phyloP scores from a whole-genome alignment of 768 basidiomycete genomes.

The Naganishia onofrii region DNA sequence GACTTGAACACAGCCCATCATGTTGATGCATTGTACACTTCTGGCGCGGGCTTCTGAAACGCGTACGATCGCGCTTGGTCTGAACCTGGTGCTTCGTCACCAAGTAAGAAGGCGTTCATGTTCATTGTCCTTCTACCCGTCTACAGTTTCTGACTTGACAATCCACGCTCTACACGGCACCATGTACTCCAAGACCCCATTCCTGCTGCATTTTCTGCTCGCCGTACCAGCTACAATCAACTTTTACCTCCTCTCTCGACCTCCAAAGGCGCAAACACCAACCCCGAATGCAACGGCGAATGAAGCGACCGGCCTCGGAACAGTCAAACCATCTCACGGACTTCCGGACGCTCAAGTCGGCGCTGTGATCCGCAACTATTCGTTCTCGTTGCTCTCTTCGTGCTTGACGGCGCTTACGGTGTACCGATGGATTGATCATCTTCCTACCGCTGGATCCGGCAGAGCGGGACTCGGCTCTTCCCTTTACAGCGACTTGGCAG shows the following conservation, averaged over 20 bases:
- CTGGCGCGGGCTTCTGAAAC: not conserved
- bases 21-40: not conserved
- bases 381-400: slow-evolving; percentile 22
- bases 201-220: slow-evolving; percentile 26
- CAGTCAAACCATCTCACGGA: not conserved
- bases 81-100: slow-evolving; percentile 1
- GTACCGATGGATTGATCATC: slow-evolving; percentile 10
- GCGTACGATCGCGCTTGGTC: not conserved
- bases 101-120: not conserved
- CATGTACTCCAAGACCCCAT: slow-evolving; percentile 18
- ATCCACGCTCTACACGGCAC: not conserved
- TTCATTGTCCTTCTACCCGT: not conserved
- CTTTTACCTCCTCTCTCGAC: slow-evolving; percentile 23
- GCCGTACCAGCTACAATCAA: slow-evolving; percentile 25
- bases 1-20: not conserved
- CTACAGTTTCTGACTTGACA: not conserved
- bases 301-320: not conserved
- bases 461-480: not conserved
- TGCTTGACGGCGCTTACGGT: slow-evolving; percentile 20
- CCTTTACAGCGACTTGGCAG: slow-evolving; percentile 18
- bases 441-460: not conserved
- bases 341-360: slow-evolving; percentile 2
- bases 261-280: slow-evolving; percentile 5
- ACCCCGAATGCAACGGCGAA: not conserved
- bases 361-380: slow-evolving; percentile 27